Evolutionary conservation across 83 land plant genomes (phyloP).

Genomic region (Picea abies): DNA sequence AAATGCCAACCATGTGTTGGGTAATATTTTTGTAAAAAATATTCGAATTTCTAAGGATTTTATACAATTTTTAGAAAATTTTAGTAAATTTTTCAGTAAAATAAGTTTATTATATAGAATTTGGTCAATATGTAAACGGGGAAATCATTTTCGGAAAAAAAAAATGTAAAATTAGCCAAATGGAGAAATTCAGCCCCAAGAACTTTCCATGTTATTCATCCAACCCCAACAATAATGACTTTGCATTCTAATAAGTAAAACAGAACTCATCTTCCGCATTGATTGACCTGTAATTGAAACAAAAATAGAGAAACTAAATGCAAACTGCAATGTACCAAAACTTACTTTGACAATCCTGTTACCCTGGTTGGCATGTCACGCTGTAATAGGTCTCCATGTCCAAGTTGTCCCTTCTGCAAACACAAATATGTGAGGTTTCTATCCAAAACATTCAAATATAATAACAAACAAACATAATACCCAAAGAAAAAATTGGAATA

Average conservation of each 20-base stretch:
- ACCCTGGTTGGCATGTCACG: slow-evolving; percentile 78
- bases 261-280: background rate
- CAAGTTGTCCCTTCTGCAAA: slow-evolving; percentile 85
- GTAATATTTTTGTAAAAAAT: too few relatives aligned
- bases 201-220: too few relatives aligned
- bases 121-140: too few relatives aligned
- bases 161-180: too few relatives aligned
- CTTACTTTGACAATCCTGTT: slow-evolving; percentile 68
- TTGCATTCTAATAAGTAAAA: background rate
- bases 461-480: background rate
- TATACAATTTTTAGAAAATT: too few relatives aligned
- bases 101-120: too few relatives aligned
- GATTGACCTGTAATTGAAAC: background rate
- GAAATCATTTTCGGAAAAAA: too few relatives aligned
- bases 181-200: too few relatives aligned
- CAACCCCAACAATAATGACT: too few relatives aligned
- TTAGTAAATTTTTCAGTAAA: too few relatives aligned
- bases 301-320: background rate
- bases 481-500: slow-evolving; percentile 21
- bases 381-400: slow-evolving; percentile 71
- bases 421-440: background rate
- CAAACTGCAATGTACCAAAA: slow-evolving; percentile 14
- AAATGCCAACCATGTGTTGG: too few relatives aligned
- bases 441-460: background rate
- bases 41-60: too few relatives aligned